Evolutionary conservation across 768 basidiomycete genomes (phyloP).

Genomic region (Lentinula lateritia): DNA sequence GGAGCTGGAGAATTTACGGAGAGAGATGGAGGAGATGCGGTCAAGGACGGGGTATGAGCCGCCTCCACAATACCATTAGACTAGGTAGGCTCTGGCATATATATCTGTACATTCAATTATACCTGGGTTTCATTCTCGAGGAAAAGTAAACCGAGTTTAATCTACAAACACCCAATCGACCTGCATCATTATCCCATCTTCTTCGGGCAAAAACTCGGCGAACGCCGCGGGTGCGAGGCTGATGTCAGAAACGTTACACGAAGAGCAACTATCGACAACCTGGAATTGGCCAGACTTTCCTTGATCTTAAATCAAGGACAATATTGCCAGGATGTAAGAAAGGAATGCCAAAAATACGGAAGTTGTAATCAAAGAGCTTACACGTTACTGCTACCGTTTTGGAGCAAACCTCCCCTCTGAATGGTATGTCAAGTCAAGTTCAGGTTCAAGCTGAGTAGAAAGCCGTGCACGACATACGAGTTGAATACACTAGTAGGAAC

Average conservation of each 20-base stretch:
- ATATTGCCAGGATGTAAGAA: not conserved
- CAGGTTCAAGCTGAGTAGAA: not conserved
- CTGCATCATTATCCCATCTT: not conserved
- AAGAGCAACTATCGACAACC: not conserved
- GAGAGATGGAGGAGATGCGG: conserved; percentile 12
- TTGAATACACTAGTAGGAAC: not conserved
- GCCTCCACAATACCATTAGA: conserved; percentile 7
- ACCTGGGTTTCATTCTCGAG: not conserved
- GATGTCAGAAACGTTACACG: not conserved
- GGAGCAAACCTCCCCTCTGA: not conserved
- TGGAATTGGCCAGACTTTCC: not conserved
- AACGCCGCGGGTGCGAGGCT: not conserved
- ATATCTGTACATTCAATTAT: not conserved
- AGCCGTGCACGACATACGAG: not conserved
- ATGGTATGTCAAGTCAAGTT: not conserved
- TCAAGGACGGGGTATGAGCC: conserved; percentile 9
- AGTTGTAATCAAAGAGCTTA: not conserved
- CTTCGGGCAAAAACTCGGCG: not conserved
- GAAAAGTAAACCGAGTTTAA: not conserved
- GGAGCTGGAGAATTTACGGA: conserved; percentile 11
- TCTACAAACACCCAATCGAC: not conserved
- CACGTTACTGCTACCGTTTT: not conserved
- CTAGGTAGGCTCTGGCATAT: not conserved
- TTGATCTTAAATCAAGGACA: not conserved
- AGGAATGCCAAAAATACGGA: not conserved